phyloP scores from a whole-genome alignment of 305 asterid genomes.

The Solanum aculeatissimum region DNA sequence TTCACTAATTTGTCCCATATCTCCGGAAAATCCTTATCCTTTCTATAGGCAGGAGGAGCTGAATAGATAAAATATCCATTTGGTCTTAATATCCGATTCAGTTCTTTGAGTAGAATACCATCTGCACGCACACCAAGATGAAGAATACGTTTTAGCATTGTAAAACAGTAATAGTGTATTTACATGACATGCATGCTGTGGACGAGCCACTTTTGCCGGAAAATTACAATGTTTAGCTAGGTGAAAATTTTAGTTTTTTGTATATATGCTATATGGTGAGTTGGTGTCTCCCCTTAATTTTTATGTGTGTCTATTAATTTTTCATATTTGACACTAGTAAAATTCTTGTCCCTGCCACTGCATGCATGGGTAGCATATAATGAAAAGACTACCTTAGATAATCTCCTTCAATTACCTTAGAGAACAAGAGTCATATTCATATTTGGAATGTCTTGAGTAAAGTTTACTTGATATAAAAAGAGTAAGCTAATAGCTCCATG shows the following conservation, averaged over 20 bases:
- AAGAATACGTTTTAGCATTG: neutral
- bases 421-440: neutral
- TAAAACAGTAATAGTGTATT: neutral
- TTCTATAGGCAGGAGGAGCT: conserved; percentile 95
- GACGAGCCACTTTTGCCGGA: neutral
- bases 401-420: neutral
- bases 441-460: neutral
- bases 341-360: neutral
- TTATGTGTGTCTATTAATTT: neutral
- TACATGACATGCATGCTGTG: neutral
- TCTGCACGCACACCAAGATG: conserved; percentile 28
- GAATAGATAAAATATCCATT: conserved; percentile 90
- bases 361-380: neutral
- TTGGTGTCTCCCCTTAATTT: neutral
- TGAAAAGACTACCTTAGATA: neutral
- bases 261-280: neutral
- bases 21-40: conserved; percentile 76
- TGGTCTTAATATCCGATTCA: conserved; percentile 62
- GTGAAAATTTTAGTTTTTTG: neutral
- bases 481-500: neutral
- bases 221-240: neutral
- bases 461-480: neutral
- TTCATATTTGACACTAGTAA: neutral
- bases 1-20: conserved; percentile 75
- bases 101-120: conserved; percentile 83